Evolutionary conservation across 495 filamentous ascomycete species (phyloP).

Genomic region (Glonium stellatum): DNA sequence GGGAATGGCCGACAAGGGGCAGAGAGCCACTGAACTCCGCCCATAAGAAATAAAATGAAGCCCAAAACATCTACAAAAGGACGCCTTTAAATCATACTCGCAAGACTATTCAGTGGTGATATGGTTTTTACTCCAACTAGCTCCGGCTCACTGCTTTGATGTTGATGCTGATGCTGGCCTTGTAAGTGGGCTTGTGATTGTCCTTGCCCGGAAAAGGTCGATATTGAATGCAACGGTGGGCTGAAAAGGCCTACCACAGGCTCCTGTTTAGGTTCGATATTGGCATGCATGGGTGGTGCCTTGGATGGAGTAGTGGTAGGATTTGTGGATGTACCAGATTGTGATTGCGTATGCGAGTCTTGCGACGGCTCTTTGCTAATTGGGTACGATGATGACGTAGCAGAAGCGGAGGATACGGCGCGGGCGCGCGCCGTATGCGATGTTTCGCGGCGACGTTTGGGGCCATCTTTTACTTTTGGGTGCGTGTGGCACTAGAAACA

Average conservation of each 20-base stretch:
- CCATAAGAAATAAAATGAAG: no score
- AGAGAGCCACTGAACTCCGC: no score
- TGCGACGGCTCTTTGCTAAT: conserved; percentile 16
- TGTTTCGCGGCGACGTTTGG: conserved; percentile 63
- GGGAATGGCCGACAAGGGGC: no score
- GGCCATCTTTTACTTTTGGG: conserved; percentile 64
- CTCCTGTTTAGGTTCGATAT: conserved; percentile 15
- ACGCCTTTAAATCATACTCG: conserved; percentile 22
- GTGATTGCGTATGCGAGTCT: conserved; percentile 1
- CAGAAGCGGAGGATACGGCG: conserved; percentile 28
- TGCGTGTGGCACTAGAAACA: conserved; percentile 62
- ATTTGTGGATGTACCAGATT: background rate
- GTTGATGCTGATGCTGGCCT: background rate
- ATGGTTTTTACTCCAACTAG: conserved; percentile 21
- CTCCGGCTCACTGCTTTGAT: conserved; percentile 16
- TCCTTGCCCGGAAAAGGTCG: conserved; percentile 6
- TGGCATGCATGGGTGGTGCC: background rate
- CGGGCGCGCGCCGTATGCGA: conserved; percentile 38
- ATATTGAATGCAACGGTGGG: conserved; percentile 17
- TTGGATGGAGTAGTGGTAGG: background rate
- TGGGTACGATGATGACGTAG: conserved; percentile 21
- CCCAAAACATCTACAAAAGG: no score
- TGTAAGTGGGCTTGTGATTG: background rate
- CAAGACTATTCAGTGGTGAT: conserved; percentile 19
- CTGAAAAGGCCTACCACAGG: conserved; percentile 24